A percentile compares a stretch with the other conserved stretches of the same genome.
phyloP scores from a whole-genome alignment of 2,329 filamentous ascomycete species.

The Akanthomyces lecanii region DNA sequence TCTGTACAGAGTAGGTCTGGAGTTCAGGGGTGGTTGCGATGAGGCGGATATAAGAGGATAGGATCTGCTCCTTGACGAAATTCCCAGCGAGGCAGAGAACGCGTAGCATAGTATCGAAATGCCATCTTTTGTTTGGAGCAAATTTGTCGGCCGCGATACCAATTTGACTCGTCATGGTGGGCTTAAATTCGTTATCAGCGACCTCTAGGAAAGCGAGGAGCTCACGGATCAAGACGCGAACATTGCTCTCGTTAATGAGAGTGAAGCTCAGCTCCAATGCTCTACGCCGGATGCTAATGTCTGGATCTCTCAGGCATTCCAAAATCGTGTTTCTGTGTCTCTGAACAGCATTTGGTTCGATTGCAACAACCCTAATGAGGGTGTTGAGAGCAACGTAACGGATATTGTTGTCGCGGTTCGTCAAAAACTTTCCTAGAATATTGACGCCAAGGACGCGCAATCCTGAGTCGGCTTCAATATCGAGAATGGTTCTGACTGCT shows the following conservation, averaged over 20 bases:
- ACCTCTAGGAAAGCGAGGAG: constrained; percentile 93
- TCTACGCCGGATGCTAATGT: constrained; percentile 93
- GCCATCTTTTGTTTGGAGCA: constrained; percentile 96
- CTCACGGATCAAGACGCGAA: constrained; percentile 88
- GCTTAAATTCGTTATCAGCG: constrained; percentile 97
- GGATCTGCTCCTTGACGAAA: constrained; percentile 95
- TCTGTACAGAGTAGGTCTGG: constrained; percentile 94
- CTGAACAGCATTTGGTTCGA: constrained; percentile 96
- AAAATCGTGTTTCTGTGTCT: constrained; percentile 95
- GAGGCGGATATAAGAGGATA: constrained; percentile 92
- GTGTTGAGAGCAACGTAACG: constrained; percentile 97
- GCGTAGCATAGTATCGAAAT: constrained; percentile 94
- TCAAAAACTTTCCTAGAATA: constrained; percentile 94
- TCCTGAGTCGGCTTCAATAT: constrained; percentile 96
- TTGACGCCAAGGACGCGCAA: constrained; percentile 93
- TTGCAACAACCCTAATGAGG: constrained; percentile 93
- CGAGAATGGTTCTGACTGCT: constrained; percentile 91
- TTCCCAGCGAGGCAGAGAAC: constrained; percentile 92
- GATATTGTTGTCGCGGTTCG: constrained; percentile 99
- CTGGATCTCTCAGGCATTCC: constrained; percentile 91
- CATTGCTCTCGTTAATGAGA: constrained; percentile 93
- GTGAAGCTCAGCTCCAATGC: constrained; percentile 98
- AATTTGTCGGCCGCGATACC: constrained; percentile 94
- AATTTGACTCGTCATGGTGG: constrained; percentile 96
- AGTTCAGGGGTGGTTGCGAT: constrained; percentile 92